Base-by-base conservation (phyloP, 2,329 filamentous ascomycete genomes). In the Tetracladium maxilliforme region DNA sequence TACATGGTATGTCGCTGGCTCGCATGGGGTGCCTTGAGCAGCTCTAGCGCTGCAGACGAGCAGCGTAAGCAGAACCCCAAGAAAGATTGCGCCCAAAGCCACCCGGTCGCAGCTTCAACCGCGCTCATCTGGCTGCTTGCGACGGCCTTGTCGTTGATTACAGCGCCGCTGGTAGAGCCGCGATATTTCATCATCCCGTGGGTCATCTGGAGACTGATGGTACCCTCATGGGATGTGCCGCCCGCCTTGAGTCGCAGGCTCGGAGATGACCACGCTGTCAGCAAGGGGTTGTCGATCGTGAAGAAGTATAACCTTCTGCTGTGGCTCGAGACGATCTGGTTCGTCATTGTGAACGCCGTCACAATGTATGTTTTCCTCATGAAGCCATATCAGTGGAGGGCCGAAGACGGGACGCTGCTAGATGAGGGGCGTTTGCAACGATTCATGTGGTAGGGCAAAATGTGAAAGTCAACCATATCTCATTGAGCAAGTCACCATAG, bases 111-210 rank as follows among this genome's bases (percentile, higher is more conserved):
- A 5, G 11, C 3, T 4, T 70, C 67, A 0, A 69, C 62, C 3
- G 54, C 53, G 2, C 45, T 74, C 15, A 51, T 75, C 14, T 61
- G 69, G 33, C 47, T 93, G 6, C 52, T 72, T 5, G 66, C 86
- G 0, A 84, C 84, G 0, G 44, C 75, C 0, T 58, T 93, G 4
- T 87, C 81, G 1, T 65, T 98, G 9, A 55, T 93, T 27, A 90
- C 83, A 1, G 86, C 90, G 0, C 86, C 90, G 1, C 64, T 98
- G 1, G 87, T 98, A 7, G 90, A 98, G 48, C 90, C 90, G 10
- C 70, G 90, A 10, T 98, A 98, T 50, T 93, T 93, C 48, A 92
- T 98, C 44, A 62, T 94, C 9, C 86, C 87, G 0, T 98, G 84
- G 83, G 67, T 94, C 7, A 73, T 94, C 40, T 95, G 86, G 82